phyloP scores from a whole-genome alignment of 176 grass and related monocot genomes.

The Rhynchospora breviuscula region DNA sequence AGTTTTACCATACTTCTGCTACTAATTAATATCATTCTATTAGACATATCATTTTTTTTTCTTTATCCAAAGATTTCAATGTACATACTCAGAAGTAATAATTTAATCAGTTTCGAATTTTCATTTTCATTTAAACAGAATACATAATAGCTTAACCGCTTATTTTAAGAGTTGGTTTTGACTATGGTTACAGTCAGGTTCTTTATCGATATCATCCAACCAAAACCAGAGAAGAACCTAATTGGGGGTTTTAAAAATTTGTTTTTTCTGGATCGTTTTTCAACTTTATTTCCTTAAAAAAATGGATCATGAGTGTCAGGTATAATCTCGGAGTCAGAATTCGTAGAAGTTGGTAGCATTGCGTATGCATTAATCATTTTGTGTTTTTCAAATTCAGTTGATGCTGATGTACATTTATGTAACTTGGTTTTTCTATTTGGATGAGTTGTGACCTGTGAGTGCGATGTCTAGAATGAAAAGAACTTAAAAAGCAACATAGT shows the following conservation, averaged over 20 bases:
- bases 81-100: neutral
- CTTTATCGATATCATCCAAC: neutral
- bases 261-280: neutral
- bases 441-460: neutral
- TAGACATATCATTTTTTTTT: no score
- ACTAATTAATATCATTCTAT: no score
- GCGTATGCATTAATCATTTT: neutral
- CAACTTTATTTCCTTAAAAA: neutral
- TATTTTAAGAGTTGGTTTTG: no score
- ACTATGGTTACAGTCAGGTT: neutral
- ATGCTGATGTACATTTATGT: neutral
- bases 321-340: neutral
- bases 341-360: neutral
- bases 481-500: neutral
- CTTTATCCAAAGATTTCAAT: no score
- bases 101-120: neutral
- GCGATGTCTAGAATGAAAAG: neutral
- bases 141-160: no score
- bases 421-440: neutral
- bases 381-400: neutral
- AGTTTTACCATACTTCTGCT: no score
- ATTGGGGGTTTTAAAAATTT: neutral
- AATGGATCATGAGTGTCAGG: neutral
- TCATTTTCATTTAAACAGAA: neutral
- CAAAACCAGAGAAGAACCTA: neutral